Percentiles rank a stretch among this genome's conserved stretches.
phyloP scores from a whole-genome alignment of 2,329 filamentous ascomycete species.

The Fusarium stilboides region DNA sequence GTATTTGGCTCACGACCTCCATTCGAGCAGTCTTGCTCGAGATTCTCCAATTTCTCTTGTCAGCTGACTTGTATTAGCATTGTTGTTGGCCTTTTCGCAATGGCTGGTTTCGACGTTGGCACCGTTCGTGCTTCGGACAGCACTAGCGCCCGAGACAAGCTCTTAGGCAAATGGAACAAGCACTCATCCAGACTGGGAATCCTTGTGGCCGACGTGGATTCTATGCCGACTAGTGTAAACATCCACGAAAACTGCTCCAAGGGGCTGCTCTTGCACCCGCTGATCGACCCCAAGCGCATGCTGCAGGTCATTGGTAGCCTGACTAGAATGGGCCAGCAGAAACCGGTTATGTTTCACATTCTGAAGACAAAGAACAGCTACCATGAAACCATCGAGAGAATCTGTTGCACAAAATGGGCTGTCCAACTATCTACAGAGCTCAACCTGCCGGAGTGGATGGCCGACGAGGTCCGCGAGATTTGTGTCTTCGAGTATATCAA shows the following conservation, averaged over 20 bases:
- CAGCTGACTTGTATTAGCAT: background rate
- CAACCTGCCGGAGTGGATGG: background rate
- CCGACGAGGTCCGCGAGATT: background rate
- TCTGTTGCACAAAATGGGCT: background rate
- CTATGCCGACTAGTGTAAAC: background rate
- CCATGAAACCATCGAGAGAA: background rate
- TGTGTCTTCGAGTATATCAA: conserved; percentile 1
- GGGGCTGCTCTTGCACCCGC: background rate
- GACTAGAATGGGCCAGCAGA: background rate
- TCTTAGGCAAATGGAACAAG: background rate
- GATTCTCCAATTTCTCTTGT: no score
- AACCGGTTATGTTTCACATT: background rate
- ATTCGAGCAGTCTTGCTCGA: no score
- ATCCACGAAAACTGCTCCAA: background rate
- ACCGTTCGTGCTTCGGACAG: background rate
- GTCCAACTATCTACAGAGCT: background rate
- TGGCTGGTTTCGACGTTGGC: background rate
- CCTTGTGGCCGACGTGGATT: background rate
- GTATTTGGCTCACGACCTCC: background rate
- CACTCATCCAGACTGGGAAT: background rate
- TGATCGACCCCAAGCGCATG: background rate
- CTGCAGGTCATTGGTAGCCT: background rate
- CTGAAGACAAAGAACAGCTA: background rate
- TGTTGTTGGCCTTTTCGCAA: background rate
- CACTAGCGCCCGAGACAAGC: background rate